Conservation (phyloP, 352 stramenopile genomes). For the Phytophthora rubi region DNA sequence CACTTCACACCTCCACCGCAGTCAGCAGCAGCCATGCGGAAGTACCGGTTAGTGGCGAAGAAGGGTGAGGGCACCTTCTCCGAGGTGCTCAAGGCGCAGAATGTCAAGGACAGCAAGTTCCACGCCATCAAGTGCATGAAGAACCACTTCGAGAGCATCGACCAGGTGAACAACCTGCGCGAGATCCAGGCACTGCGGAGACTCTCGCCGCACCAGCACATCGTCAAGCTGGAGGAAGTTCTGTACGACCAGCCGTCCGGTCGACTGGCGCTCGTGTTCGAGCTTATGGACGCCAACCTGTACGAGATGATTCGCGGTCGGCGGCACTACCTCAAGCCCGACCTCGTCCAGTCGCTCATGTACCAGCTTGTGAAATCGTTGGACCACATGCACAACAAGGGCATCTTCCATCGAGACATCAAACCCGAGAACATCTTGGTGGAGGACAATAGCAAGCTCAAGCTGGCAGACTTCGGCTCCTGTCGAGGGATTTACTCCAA, state of each 20-base stretch:
- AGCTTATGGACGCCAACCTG: conserved; percentile 96
- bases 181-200: conserved; percentile 95
- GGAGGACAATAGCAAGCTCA: conserved; percentile 87
- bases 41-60: conserved; percentile 95
- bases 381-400: conserved; percentile 97
- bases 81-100: conserved; percentile 93
- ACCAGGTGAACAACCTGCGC: conserved; percentile 96
- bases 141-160: conserved; percentile 95
- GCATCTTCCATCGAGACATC: conserved; percentile 97
- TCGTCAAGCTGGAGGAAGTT: conserved; percentile 96
- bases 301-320: conserved; percentile 96
- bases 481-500: conserved; percentile 96
- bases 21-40: conserved; percentile 63
- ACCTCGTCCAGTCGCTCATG: conserved; percentile 85
- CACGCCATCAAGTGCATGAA: conserved; percentile 99
- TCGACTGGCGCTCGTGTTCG: conserved; percentile 96
- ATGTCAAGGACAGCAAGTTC: conserved; percentile 95
- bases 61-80: conserved; percentile 97
- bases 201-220: conserved; percentile 94
- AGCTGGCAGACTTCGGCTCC: conserved; percentile 95
- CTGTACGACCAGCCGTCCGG: conserved; percentile 93
- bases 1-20: background rate
- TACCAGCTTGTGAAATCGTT: conserved; percentile 96
- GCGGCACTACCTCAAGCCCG: conserved; percentile 87
- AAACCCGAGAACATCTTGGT: conserved; percentile 97